Base-by-base conservation (phyloP, 805 yeast genomes). In the Teunomyces tritomae region DNA sequence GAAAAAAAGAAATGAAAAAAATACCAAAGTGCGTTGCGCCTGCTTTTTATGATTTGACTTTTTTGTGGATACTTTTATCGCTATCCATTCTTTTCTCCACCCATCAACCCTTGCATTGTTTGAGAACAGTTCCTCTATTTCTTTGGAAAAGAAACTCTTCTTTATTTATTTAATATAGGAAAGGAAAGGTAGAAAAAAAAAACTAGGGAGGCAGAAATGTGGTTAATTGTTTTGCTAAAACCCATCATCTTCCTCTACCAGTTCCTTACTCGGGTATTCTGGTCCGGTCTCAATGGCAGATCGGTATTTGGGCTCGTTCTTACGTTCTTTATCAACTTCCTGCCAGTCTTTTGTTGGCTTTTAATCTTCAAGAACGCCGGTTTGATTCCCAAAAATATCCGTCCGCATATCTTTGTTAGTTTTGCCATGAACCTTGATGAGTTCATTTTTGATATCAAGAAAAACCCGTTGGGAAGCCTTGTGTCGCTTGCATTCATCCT, bases 321-420 rank as follows among this genome's bases (percentile, higher is more conserved):
- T 34, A 77, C 74, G 52, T 82, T 82, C 50, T 51, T 63, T 37
- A 49, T 73, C 39, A 80, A 79, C 58, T 83, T 83, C 59, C 59
- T 72, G 1, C 82, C 82, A 0, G 76, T 83, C 2, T 65, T 78
- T 33, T 54, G 74, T 16, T 83, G 87, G 87, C 63, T 83, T 36
- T 47, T 63, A 34, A 74, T 80, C 17, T 83, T 83, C 65, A 78
- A 81, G 59, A 74, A 82, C 56, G 87, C 87, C 1, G 82, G 81
- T 1, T 34, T 57, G 49, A 80, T 80, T 34, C 87, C 89, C 7
- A 72, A 67, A 26, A 64, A 64, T 4, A 69, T 75, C 53, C 68
- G 88, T 49, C 89, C 88, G 0, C 48, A 56, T 8, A 79, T 82
- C 51, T 74, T 76, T 56, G 80, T 79, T 40, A 68, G 75, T 46